Percentiles rank a stretch among this genome's conserved stretches.
phyloP scores from a whole-genome alignment of 2,329 filamentous ascomycete genomes.

The Leptoxyphium fumago region DNA sequence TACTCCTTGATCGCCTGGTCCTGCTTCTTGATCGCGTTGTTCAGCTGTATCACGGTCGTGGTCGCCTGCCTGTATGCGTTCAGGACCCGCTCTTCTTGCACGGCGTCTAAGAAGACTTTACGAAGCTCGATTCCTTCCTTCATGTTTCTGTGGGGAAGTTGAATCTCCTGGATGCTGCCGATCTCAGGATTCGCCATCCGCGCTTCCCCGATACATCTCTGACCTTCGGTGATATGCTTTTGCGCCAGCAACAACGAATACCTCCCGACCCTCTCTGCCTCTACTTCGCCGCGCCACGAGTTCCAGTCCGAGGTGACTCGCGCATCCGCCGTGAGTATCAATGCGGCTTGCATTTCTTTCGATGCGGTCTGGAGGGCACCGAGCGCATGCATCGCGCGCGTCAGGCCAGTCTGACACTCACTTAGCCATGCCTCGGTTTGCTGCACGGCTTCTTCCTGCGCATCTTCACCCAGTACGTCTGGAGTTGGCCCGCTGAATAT shows the following conservation, averaged over 20 bases:
- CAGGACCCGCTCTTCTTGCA: slow-evolving; percentile 16
- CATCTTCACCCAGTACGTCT: slow-evolving; percentile 40
- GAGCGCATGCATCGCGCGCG: slow-evolving; percentile 29
- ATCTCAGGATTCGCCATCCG: slow-evolving; percentile 11
- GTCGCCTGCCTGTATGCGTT: slow-evolving; percentile 9
- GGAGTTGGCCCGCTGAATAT: slow-evolving; percentile 41
- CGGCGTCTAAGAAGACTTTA: slow-evolving; percentile 18
- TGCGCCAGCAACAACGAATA: slow-evolving; percentile 13
- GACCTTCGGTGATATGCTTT: background rate
- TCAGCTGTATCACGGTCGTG: slow-evolving; percentile 9
- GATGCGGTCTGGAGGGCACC: slow-evolving; percentile 21
- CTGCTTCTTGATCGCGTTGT: slow-evolving; percentile 10
- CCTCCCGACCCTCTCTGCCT: slow-evolving; percentile 40
- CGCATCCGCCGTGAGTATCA: slow-evolving; percentile 29
- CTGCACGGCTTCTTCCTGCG: slow-evolving; percentile 25
- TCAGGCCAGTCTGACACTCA: slow-evolving; percentile 20
- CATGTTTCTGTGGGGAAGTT: slow-evolving; percentile 1
- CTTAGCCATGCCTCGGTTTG: slow-evolving; percentile 25
- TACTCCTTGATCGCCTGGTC: slow-evolving; percentile 5
- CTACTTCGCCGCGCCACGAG: slow-evolving; percentile 35
- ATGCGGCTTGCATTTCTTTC: slow-evolving; percentile 21
- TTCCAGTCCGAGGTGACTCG: slow-evolving; percentile 29
- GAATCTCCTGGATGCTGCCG: background rate
- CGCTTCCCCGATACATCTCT: slow-evolving; percentile 11
- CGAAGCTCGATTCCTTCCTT: slow-evolving; percentile 18